Percentiles rank a stretch among this genome's conserved stretches.
Conservation (phyloP, 2,329 filamentous ascomycete species). For the Fusarium stilboides region DNA sequence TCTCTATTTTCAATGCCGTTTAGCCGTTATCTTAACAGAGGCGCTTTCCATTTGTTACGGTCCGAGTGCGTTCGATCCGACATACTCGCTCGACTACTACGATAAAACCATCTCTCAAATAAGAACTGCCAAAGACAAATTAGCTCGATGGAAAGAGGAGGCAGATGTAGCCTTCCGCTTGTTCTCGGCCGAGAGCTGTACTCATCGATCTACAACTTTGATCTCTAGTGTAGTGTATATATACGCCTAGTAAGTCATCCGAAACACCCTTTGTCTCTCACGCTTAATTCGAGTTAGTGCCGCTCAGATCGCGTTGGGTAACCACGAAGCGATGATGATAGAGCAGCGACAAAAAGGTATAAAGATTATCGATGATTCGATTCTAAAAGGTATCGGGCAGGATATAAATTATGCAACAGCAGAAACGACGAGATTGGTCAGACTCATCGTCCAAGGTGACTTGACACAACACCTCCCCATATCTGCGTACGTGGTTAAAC, state of each 20-base stretch:
- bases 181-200: neutral
- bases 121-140: neutral
- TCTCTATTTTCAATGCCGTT: constrained; percentile 5
- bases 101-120: constrained; percentile 8
- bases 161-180: constrained; percentile 6
- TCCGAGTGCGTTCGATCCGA: constrained; percentile 10
- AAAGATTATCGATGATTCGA: constrained; percentile 15
- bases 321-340: constrained; percentile 32
- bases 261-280: fast-evolving
- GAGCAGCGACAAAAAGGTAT: constrained; percentile 37
- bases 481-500: neutral
- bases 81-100: constrained; percentile 16
- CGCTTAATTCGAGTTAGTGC: neutral
- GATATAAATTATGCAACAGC: constrained; percentile 13
- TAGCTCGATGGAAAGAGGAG: neutral
- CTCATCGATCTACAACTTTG: constrained; percentile 16
- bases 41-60: constrained; percentile 21
- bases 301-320: constrained; percentile 28
- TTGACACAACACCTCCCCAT: constrained; percentile 20
- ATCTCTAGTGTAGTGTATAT: constrained; percentile 36
- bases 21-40: constrained; percentile 18
- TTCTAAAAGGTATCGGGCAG: constrained; percentile 19
- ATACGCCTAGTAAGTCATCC: constrained; percentile 24
- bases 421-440: constrained; percentile 17
- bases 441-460: constrained; percentile 9